Conservation (phyloP, 2,329 filamentous ascomycete genomes). For the Paramyrothecium roridum region DNA sequence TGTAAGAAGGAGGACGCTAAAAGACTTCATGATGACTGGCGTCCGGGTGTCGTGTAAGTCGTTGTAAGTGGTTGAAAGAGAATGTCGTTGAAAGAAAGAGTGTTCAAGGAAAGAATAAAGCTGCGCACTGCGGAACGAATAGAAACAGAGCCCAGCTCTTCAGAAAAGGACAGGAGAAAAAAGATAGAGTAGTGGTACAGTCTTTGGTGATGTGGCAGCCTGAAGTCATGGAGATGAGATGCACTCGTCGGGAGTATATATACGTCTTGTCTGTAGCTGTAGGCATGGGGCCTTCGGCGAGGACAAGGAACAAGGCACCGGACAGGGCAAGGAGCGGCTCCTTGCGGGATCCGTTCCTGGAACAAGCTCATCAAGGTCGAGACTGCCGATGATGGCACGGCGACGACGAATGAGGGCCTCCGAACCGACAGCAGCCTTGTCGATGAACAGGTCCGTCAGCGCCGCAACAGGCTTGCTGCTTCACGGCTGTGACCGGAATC, state of each 20-base stretch:
- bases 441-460: neutral
- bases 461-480: neutral
- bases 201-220: neutral
- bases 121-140: slow-evolving; percentile 9
- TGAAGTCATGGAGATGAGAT: neutral
- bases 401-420: too few relatives aligned
- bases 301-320: too few relatives aligned
- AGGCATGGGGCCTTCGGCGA: too few relatives aligned
- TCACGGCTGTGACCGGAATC: neutral
- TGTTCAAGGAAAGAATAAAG: slow-evolving; percentile 5
- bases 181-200: neutral
- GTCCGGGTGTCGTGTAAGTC: neutral
- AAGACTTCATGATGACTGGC: slow-evolving; percentile 21
- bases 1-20: slow-evolving; percentile 21
- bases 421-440: too few relatives aligned
- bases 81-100: slow-evolving; percentile 2
- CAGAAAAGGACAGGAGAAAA: slow-evolving; percentile 11
- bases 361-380: too few relatives aligned
- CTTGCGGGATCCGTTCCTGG: too few relatives aligned
- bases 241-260: neutral
- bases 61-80: neutral
- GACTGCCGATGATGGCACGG: too few relatives aligned
- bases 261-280: neutral
- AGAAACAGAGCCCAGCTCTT: slow-evolving; percentile 27
- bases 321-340: too few relatives aligned